These are phyloP conservation scores for Acacia crassicarpa DNA, from an alignment of 306 rosid genomes.

Conservation along the genomic window DNA sequence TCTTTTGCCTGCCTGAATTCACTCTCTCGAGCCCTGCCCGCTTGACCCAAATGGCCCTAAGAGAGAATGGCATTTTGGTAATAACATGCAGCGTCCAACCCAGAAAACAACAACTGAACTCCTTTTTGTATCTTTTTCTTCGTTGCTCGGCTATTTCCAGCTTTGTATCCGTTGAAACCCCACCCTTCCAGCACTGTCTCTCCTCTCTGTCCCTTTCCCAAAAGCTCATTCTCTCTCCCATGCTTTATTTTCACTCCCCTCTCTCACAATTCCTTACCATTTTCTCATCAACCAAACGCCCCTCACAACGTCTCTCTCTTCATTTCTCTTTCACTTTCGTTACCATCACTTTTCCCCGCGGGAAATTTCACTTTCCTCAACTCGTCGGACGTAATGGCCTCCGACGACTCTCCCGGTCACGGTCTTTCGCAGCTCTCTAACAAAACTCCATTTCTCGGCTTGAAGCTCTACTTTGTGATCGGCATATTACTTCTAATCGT, in stretches of 20 bases:
- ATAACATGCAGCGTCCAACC: conserved; percentile 15
- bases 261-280: neutral
- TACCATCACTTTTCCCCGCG: neutral
- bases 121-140: neutral
- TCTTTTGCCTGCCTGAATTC: neutral
- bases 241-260: neutral
- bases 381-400: conserved; percentile 58
- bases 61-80: conserved; percentile 34
- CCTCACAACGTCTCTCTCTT: conserved; percentile 29
- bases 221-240: neutral
- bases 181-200: neutral
- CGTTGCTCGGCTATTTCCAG: neutral
- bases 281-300: conserved; percentile 40
- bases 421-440: conserved; percentile 44
- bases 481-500: conserved; percentile 37
- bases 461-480: conserved; percentile 61
- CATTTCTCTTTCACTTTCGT: neutral
- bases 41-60: neutral
- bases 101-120: conserved; percentile 15
- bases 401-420: conserved; percentile 35
- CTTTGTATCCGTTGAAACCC: conserved; percentile 53
- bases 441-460: conserved; percentile 44
- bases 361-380: neutral
- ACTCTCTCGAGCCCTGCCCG: neutral
- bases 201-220: neutral